Conservation (phyloP, 2,329 filamentous ascomycete genomes). For the Aspergillus pseudotamarii region DNA sequence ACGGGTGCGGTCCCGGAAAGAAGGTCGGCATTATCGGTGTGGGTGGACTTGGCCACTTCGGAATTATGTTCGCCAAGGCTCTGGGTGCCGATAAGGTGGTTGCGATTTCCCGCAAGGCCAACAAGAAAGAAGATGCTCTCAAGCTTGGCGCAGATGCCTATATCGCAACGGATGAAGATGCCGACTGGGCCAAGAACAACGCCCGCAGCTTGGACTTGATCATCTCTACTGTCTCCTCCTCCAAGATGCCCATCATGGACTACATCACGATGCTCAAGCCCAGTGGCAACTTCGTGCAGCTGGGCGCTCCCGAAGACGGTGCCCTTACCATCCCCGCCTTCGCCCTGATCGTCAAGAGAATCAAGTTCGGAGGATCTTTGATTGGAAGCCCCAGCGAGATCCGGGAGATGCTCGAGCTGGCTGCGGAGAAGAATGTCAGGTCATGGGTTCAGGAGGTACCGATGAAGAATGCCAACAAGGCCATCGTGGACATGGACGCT, state of each 20-base stretch:
- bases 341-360: conserved; percentile 55
- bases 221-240: conserved; percentile 57
- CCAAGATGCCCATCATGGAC: conserved; percentile 60
- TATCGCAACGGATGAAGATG: conserved; percentile 59
- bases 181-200: conserved; percentile 55
- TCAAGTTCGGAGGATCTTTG: conserved; percentile 52
- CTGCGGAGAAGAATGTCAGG: conserved; percentile 40
- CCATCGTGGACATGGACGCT: conserved; percentile 45
- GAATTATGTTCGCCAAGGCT: conserved; percentile 22
- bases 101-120: conserved; percentile 55
- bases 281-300: conserved; percentile 63
- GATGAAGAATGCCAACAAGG: conserved; percentile 48
- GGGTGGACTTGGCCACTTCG: conserved; percentile 20
- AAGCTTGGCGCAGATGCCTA: conserved; percentile 58
- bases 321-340: conserved; percentile 58
- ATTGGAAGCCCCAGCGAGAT: conserved; percentile 46
- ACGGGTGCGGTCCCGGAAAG: conserved; percentile 22
- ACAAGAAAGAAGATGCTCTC: conserved; percentile 56
- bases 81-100: conserved; percentile 53
- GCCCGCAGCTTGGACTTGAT: conserved; percentile 56
- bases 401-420: conserved; percentile 47
- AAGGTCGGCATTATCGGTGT: conserved; percentile 18
- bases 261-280: conserved; percentile 62
- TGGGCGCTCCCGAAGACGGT: conserved; percentile 66
- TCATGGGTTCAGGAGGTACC: conserved; percentile 45